Evolutionary conservation across 2,329 filamentous ascomycete genomes (phyloP).

Genomic region (Orbilia quercus): DNA sequence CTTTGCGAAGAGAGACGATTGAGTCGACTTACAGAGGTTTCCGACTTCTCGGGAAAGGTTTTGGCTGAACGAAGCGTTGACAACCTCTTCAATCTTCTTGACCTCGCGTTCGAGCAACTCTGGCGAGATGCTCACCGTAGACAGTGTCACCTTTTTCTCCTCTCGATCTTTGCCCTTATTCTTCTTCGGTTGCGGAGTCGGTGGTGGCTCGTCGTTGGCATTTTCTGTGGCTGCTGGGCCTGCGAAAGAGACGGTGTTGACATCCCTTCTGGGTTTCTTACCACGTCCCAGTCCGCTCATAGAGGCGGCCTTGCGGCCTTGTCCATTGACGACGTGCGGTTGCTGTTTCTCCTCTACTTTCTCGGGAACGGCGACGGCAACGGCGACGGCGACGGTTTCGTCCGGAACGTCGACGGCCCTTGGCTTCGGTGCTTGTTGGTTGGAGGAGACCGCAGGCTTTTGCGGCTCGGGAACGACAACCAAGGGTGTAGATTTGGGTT

Average conservation of each 20-base stretch:
- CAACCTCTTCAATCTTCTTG: slow-evolving; percentile 65
- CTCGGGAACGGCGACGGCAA: slow-evolving; percentile 58
- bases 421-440: slow-evolving; percentile 58
- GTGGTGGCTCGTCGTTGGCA: slow-evolving; percentile 58
- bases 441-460: slow-evolving; percentile 60
- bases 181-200: slow-evolving; percentile 67
- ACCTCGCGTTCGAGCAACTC: slow-evolving; percentile 60
- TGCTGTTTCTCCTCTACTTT: slow-evolving; percentile 58
- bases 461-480: slow-evolving; percentile 55
- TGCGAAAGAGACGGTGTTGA: slow-evolving; percentile 58
- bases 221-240: slow-evolving; percentile 58
- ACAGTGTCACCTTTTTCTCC: slow-evolving; percentile 71
- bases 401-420: slow-evolving; percentile 60
- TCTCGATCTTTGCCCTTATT: slow-evolving; percentile 72
- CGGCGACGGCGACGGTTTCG: slow-evolving; percentile 37
- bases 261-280: slow-evolving; percentile 63
- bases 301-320: slow-evolving; percentile 48
- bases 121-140: slow-evolving; percentile 56
- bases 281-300: slow-evolving; percentile 61
- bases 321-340: slow-evolving; percentile 54
- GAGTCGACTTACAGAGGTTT: slow-evolving; percentile 62
- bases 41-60: slow-evolving; percentile 73
- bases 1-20: slow-evolving; percentile 62
- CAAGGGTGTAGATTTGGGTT: slow-evolving; percentile 60
- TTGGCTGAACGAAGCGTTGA: slow-evolving; percentile 69